Base-by-base conservation (phyloP, 2,329 filamentous ascomycete species). In the Whalleya microplaca region DNA sequence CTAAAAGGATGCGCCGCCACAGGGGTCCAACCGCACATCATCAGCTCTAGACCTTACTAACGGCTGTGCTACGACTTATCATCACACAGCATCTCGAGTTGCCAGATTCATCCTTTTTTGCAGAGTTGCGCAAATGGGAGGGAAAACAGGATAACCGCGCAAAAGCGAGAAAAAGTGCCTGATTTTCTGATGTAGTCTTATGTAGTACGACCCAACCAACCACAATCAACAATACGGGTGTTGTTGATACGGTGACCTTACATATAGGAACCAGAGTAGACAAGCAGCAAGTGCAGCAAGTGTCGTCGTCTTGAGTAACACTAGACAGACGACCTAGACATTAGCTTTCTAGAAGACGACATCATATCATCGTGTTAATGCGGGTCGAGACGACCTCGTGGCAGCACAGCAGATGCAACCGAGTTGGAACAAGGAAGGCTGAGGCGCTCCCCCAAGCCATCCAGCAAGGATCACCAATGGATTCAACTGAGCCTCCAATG, bases 311-410 rank as follows among this genome's bases (percentile, higher is more conserved):
- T 27, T n/a, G n/a, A 27, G 23, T 4, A 27, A 37, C 3, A 37
- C 32, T 37, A 37, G 3, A 37, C 9, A n/a, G n/a, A n/a, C n/a
- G n/a, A n/a, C n/a, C n/a, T n/a, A n/a, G n/a, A n/a, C n/a, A n/a
- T n/a, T 12, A 37, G 32, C 46, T 51, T n/a, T n/a, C 51, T 48
- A 52, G 19, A 41, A 21, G 18, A 60, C 58, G 52, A 48, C 54
- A 58, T 53, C 57, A 58, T 56, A 23, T 41, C 46, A 41, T 48
- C 46, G 49, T 42, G 51, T 55, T 60, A 58, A 54, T 56, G 53
- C 57, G 53, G 52, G 45, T 53, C 55, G 47, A 57, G 41, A 44
- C 51, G 47, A 61, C 53, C 58, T 61, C 58, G 58, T 61, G 58
- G 58, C 55, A 54, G 45, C 51, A 57, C 54, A 55, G 43, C 51